Conservation (phyloP, 2,329 filamentous ascomycete species). For the Fusarium goolgardi region DNA sequence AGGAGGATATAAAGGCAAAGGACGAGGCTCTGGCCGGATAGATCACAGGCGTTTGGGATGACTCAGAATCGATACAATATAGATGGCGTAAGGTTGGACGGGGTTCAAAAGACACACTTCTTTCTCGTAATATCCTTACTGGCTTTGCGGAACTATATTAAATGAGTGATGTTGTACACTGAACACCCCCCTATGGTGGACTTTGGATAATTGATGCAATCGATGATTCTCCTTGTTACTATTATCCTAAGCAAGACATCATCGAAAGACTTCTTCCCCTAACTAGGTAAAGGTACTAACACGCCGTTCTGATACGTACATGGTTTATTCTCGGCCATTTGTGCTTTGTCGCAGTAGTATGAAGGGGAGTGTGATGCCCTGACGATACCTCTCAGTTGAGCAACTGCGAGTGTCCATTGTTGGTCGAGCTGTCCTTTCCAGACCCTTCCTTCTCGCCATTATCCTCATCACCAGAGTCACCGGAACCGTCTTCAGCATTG, state of each 20-base stretch:
- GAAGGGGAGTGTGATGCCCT: too few species aligned
- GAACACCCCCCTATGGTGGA: background rate
- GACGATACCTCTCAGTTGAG: background rate
- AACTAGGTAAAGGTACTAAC: background rate
- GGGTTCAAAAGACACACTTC: constrained; percentile 2
- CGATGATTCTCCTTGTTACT: background rate
- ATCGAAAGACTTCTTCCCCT: background rate
- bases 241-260: background rate
- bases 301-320: background rate
- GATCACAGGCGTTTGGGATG: background rate
- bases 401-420: background rate
- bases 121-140: background rate
- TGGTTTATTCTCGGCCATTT: background rate
- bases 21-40: constrained; percentile 46
- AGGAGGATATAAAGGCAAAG: constrained; percentile 44
- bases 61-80: constrained; percentile 11
- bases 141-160: background rate
- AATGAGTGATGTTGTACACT: background rate
- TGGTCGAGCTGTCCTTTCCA: background rate
- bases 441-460: background rate
- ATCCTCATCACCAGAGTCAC: too few species aligned
- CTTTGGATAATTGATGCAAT: background rate
- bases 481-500: background rate
- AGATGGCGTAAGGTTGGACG: constrained; percentile 31
- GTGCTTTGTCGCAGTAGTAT: background rate